Base-by-base conservation (phyloP, 2,329 filamentous ascomycete genomes). In the Aspergillus fischeri region DNA sequence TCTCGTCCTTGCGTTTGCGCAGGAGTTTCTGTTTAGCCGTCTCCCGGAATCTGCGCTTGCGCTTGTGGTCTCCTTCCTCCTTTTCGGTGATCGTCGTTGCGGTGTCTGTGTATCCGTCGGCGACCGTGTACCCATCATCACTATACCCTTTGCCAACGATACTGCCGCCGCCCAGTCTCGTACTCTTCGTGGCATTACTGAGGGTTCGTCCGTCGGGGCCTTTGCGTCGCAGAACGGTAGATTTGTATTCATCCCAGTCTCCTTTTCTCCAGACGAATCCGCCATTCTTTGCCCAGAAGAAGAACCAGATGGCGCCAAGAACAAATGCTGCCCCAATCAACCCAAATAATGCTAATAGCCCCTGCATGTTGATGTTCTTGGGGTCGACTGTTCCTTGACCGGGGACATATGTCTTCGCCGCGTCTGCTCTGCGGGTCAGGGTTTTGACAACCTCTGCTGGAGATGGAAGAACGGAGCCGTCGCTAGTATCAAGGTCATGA, bases 201-300 rank as follows among this genome's bases (percentile, higher is more conserved):
- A 97, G 80, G 1, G 93, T 86, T 48, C 89, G 92, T 44, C 93
- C 93, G 75, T 97, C 92, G 4, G 92, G 91, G 0, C 92, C 92
- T 68, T 89, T 92, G 53, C 92, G 89, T 45, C 94, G 85, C 49
- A 99, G 77, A 1, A 99, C 94, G 0, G 93, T 97, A 1, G 89
- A 88, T 74, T 97, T 97, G 84, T 99, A 99, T 70, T 99, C 94
- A 5, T 97, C 93, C 93, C 94, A 99, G 75, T 99, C 94, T 38
- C 85, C 81, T 61, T 95, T 79, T 49, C 83, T 83, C 81, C 92
- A 97, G 62, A 89, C 80, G 78, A 97, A 97, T 14, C 94, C 94
- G 60, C 94, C 94, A 67, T 97, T 96, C 77, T 90, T 93, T 56
- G 93, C 93, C 89, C 91, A 95, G 82, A 96, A 96, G 83, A 99